Base-by-base conservation (phyloP, 495 filamentous ascomycete species). In the Bacidia gigantensis region DNA sequence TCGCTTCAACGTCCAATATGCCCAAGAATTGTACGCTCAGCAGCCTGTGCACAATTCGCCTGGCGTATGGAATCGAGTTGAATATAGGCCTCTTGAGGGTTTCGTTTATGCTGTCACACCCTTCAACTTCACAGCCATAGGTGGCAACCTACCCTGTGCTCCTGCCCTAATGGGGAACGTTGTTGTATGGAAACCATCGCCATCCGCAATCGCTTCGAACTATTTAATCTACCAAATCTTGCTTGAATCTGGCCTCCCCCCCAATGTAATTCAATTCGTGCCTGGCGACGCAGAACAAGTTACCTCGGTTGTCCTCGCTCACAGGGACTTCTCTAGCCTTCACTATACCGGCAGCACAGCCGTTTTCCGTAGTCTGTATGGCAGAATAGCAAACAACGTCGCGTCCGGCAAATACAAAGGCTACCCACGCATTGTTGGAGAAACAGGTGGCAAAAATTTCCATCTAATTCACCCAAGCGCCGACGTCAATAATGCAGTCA, bases 361-460 rank as follows among this genome's bases (percentile, higher is more conserved):
- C 51, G 85, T 93, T 26, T 90, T 93, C 76, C 79, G 84, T 43
- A 74, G 75, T 54, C 65, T 93, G 12, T 87, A 84, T 58, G 80
- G 78, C 24, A 69, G 77, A 56, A 87, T 90, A 58, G 82, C 83
- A 1, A 66, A 72, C 38, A 83, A 81, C 20, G 73, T 87, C 22
- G 79, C 76, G 3, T 78, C 82, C 56, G 81, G 77, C 44, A 72
- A 69, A 18, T 93, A 89, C 63, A 70, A 73, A 51, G 75, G 79
- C 42, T 93, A 87, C 67, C 87, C 87, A 12, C 78, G 87, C 54
- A 79, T 92, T 26, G 84, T 90, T 14, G 87, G 81, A 51, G 87
- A 93, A 72, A 92, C 87, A 2, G 84, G 86, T 52, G 87, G 87
- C 55, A 94, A 94, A 78, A 94, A 94, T 68, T 94, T 89, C 73